Percentiles rank a stretch among this genome's conserved stretches.
These are phyloP conservation scores for Capronia epimyces DNA, from an alignment of 2,329 filamentous ascomycete genomes.

Conservation along the genomic window DNA sequence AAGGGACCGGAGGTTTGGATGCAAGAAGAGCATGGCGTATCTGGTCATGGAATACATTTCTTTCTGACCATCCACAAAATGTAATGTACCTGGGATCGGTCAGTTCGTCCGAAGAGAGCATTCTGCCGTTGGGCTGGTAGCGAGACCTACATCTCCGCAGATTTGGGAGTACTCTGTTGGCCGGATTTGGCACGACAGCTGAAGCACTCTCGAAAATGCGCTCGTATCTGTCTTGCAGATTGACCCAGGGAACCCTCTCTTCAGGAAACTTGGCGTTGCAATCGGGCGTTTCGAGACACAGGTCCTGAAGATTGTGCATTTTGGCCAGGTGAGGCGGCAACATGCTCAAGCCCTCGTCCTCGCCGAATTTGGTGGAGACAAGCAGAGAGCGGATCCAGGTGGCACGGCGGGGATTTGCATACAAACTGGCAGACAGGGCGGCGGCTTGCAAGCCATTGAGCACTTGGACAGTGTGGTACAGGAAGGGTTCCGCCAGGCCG, in stretches of 20 bases:
- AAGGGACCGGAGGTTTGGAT: conserved; percentile 25
- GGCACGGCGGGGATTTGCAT: conserved; percentile 21
- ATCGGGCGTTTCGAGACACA: conserved; percentile 28
- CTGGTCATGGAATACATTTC: conserved; percentile 28
- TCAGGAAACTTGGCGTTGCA: conserved; percentile 26
- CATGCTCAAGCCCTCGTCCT: conserved; percentile 22
- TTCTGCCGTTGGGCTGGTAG: background rate
- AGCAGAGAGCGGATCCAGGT: conserved; percentile 25
- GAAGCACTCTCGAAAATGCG: conserved; percentile 26
- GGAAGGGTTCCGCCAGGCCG: conserved; percentile 24
- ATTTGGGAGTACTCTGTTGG: conserved; percentile 21
- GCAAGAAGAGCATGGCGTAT: conserved; percentile 28
- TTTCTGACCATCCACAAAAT: conserved; percentile 27
- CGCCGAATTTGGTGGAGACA: conserved; percentile 27
- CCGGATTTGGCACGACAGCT: conserved; percentile 17
- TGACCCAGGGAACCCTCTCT: conserved; percentile 26
- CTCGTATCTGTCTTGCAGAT: conserved; percentile 27
- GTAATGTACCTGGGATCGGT: conserved; percentile 21
- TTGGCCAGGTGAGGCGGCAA: conserved; percentile 22
- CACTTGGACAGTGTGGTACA: conserved; percentile 25
- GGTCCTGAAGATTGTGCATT: conserved; percentile 26
- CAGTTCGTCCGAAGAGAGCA: background rate
- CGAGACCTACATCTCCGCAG: conserved; percentile 18
- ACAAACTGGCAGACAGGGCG: conserved; percentile 16
- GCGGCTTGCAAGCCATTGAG: conserved; percentile 20